Percentiles rank a stretch among this genome's conserved stretches.
phyloP scores from a whole-genome alignment of 805 yeast genomes.

The Diddensiella santjacobensis region DNA sequence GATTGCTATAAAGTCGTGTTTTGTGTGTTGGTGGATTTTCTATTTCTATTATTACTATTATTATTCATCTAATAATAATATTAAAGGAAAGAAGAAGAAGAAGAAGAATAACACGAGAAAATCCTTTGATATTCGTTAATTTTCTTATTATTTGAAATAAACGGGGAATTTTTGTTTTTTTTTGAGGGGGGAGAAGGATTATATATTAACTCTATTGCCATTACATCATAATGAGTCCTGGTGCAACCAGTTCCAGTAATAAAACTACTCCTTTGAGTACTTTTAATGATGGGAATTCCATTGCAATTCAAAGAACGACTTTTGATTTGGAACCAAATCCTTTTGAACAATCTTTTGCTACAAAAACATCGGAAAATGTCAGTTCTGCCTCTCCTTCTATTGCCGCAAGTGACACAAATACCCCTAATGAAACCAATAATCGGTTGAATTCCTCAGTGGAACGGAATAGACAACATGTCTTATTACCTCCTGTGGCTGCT shows the following conservation, averaged over 20 bases:
- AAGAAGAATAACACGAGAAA: too few species aligned
- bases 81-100: too few species aligned
- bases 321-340: constrained; percentile 91
- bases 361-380: constrained; percentile 34
- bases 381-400: background rate
- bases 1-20: too few species aligned
- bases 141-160: too few species aligned
- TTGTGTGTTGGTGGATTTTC: too few species aligned
- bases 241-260: background rate
- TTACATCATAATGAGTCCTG: background rate
- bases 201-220: too few species aligned
- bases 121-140: too few species aligned
- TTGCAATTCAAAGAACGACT: constrained; percentile 28
- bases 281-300: background rate
- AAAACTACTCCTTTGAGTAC: constrained; percentile 1
- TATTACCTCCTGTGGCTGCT: constrained; percentile 28
- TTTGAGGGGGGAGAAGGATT: too few species aligned
- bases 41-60: too few species aligned
- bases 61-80: too few species aligned
- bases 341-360: constrained; percentile 90
- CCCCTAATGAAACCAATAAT: background rate
- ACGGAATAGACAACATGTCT: constrained; percentile 18
- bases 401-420: background rate
- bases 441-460: background rate
- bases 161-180: too few species aligned